Evolutionary conservation across 768 basidiomycete genomes (phyloP), one percentile per base, ranked within the genome.

Genomic region (Paxillus ammoniavirescens): DNA sequence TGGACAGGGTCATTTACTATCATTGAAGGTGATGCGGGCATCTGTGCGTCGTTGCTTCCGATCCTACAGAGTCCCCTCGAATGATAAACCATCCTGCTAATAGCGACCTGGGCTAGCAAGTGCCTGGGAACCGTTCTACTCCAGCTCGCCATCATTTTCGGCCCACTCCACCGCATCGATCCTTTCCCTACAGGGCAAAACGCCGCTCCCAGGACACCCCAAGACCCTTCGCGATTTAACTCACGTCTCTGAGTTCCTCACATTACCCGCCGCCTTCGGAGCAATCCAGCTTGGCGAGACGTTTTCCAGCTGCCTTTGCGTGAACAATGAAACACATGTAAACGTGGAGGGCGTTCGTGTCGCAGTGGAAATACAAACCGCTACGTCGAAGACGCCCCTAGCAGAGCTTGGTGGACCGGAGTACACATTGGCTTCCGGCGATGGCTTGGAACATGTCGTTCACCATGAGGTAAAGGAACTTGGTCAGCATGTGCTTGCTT

Each of bases 401-500:
- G 80, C 78, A 14, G 89, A 89, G 61, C 78, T 83, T 44, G 88
- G 88, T 5, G 84, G 82, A 4, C 55, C 72, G 8, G 75, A 75
- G 2, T 68, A 76, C 36, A 70, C 64, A 21, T 71, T 96, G 46
- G 50, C 67, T 0, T 75, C 78, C 2, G 82, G 83, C 21, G 82
- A 84, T 62, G 82, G 82, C 0, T 62, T 91, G 31, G 87, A 91
- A 65, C 73, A 77, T 41, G 72, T 89, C 14, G 86, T 93, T 1
- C 77, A 83, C 55, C 89, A 92, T 63, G 95, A 98, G 72, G 90
- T 97, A 59, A 97, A 97, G 71, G 94, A 98, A 65, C 77, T 96
- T 17, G 93, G 93, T 1, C 85, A 92, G 64, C 93, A 96, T 68
- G 90, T 95, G 10, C 74, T 98, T 37, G 90, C 85, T 2, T 93